These are phyloP conservation scores for Cladosporium sp. DNA, from an alignment of 2,329 filamentous ascomycete genomes.

Conservation along the genomic window DNA sequence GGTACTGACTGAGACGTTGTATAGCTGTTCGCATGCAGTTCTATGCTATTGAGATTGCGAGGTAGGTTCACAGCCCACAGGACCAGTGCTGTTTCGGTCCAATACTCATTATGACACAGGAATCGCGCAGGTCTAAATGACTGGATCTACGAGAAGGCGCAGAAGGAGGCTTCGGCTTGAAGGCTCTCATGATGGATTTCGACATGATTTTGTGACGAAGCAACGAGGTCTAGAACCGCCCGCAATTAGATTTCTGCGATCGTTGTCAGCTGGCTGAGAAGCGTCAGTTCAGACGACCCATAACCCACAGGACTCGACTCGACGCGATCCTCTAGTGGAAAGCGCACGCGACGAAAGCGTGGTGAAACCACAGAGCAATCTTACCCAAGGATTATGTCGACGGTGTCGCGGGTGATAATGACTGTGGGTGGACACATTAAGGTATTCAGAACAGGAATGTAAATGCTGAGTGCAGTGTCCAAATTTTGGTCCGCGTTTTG, in stretches of 20 bases:
- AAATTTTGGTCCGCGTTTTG: background rate
- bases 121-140: slow-evolving; percentile 91
- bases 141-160: slow-evolving; percentile 88
- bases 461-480: background rate
- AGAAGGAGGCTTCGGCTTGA: slow-evolving; percentile 40
- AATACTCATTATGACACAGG: slow-evolving; percentile 43
- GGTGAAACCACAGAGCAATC: slow-evolving; percentile 24
- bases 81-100: background rate
- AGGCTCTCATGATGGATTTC: background rate
- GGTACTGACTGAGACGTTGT: background rate
- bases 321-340: background rate
- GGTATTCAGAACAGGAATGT: slow-evolving; percentile 10
- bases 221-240: background rate
- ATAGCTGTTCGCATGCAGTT: slow-evolving; percentile 75
- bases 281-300: background rate
- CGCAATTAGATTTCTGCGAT: background rate
- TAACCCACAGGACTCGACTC: background rate
- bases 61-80: slow-evolving; percentile 49
- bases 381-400: slow-evolving; percentile 31
- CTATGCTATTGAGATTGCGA: slow-evolving; percentile 74
- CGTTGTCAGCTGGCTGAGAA: background rate
- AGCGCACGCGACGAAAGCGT: background rate
- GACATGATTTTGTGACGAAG: slow-evolving; percentile 20
- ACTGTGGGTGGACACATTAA: slow-evolving; percentile 37
- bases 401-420: slow-evolving; percentile 31